Base-by-base conservation (phyloP, 1,139 yeast species). In the Blastobotrys raffinosifermentans region DNA sequence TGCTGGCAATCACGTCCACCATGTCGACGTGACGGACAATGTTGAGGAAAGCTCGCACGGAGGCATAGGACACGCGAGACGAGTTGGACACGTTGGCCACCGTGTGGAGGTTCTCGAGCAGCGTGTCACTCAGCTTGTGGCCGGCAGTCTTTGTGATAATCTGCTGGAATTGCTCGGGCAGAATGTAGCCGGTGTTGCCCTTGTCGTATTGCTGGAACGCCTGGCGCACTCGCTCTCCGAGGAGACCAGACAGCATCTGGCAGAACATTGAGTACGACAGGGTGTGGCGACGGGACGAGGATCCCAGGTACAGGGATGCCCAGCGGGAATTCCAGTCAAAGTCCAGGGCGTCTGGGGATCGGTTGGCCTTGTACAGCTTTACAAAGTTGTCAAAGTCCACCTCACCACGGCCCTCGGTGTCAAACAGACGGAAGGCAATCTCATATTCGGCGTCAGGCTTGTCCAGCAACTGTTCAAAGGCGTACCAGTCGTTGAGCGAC, bases 391-490 rank as follows among this genome's bases (percentile, higher is more conserved):
- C 51, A 44, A 61, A 67, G 46, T 64, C 59, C 35, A 67, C 68
- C 36, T 50, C 51, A 32, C 70, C 71, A 22, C 54, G 47, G 17
- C 67, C 66, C 27, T 57, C 55, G 31, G 51, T 50, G 48, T 67
- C 70, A 39, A 67, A 67, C 32, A 67, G 57, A 13, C 69, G 58
- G 46, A 59, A 70, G 4, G 67, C 69, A 32, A 64, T 71, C 40
- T 68, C 70, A 46, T 58, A 65, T 46, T 63, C 75, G 29, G 75
- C 75, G 26, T 71, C 72, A 29, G 73, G 72, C 32, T 58, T 59
- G 45, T 56, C 61, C 39, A 63, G 57, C 41, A 63, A 49, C 40
- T 55, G 51, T 41, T 64, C 67, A 43, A 66, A 66, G 29, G 61
- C 60, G 31, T 45, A 44, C 70, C 70, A 66, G 49, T 66, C 70